phyloP scores from a whole-genome alignment of 768 basidiomycete genomes.

The Auricularia cornea region DNA sequence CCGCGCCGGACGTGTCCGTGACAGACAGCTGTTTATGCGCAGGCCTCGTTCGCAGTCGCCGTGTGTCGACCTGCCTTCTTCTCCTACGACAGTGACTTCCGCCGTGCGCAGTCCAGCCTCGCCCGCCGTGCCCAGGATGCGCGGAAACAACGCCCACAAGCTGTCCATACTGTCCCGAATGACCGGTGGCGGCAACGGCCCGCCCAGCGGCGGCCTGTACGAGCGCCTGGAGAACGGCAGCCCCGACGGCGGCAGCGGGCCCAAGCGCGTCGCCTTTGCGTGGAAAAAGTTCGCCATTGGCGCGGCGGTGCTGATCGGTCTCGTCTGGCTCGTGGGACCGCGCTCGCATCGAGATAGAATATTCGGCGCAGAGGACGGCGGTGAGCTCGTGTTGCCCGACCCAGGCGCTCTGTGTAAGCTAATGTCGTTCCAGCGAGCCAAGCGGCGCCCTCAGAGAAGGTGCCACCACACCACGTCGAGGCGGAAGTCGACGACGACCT shows the following conservation, averaged over 20 bases:
- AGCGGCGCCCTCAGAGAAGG: slow-evolving; percentile 6
- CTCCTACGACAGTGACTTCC: not conserved
- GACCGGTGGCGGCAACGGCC: not conserved
- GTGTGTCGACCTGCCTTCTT: not conserved
- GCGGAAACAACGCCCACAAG: not conserved
- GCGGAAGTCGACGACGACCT: slow-evolving; percentile 5
- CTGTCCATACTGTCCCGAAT: not conserved
- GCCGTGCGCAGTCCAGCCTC: not conserved
- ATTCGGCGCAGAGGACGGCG: slow-evolving; percentile 3
- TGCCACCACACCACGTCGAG: slow-evolving; percentile 4
- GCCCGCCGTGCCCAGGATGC: not conserved
- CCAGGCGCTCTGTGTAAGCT: slow-evolving; percentile 9
- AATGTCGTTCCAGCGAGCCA: slow-evolving; percentile 8
- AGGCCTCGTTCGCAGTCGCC: not conserved
- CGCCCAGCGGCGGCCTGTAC: not conserved
- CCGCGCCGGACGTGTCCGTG: not conserved
- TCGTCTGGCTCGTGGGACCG: slow-evolving; percentile 65
- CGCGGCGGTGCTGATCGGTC: slow-evolving; percentile 43
- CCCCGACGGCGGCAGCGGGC: not conserved
- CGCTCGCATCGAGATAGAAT: slow-evolving; percentile 18
- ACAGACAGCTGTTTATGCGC: not conserved
- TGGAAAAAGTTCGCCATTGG: slow-evolving; percentile 37
- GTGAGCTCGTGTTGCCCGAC: not conserved
- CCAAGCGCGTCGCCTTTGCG: not conserved
- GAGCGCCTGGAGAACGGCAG: not conserved